Base-by-base conservation (phyloP, 495 filamentous ascomycete genomes). In the Pseudevernia furfuracea region DNA sequence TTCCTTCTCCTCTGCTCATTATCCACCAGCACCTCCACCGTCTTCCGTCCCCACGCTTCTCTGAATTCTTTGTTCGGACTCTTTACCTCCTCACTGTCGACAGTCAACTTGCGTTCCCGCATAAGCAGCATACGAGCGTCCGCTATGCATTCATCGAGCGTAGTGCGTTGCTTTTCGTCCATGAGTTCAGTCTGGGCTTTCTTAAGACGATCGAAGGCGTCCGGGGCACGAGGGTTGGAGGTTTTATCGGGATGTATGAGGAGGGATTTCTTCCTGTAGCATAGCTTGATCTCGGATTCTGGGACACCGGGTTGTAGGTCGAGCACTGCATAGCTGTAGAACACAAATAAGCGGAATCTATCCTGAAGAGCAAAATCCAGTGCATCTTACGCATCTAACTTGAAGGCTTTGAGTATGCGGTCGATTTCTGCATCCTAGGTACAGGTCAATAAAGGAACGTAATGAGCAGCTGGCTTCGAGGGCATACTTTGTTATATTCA, bases 171-270 rank as follows among this genome's bases (percentile, higher is more conserved):
- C 77, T 96, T 96, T 77, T 96, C 93, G 75, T 99, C 95, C 79
- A 96, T 87, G 11, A 99, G 84, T 66, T 88, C 84, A 1, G 85
- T 89, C 70, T 97, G 90, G 14, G 94, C 94, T 74, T 97, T 96
- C 73, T 96, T 96, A 7, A 99, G 85, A 3, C 91, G 86, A 77
- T 99, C 94, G 74, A 99, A 99, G 67, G 94, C 95, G 70, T 97
- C 92, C 1, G 94, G 93, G 12, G 94, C 94, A 37, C 79, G 81
- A 1, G 90, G 89, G 74, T 99, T 97, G 68, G 85, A 85, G 59
- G 95, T 97, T 77, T 97, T 97, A 78, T 99, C 94, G 15, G 94
- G 94, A 78, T 99, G 94, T 79, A 99, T 97, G 9, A 99, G 85
- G 39, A 99, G 87, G 21, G 94, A 99, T 74, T 96, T 97, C 70